phyloP scores from a whole-genome alignment of 1,284 basidiomycete genomes.

The Ceratorhiza oryzae-sativae region DNA sequence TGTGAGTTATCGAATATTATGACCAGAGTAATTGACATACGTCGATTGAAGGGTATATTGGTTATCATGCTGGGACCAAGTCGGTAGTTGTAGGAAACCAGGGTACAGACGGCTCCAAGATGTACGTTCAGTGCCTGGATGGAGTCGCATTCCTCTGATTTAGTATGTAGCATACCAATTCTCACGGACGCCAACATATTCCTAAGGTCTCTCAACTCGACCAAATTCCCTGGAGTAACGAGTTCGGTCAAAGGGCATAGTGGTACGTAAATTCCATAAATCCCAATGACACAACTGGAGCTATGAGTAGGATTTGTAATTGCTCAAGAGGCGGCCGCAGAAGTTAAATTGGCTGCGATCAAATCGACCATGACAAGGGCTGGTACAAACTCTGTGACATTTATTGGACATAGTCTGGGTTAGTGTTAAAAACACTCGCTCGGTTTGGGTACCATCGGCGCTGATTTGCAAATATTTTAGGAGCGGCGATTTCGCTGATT shows the following conservation, averaged over 20 bases:
- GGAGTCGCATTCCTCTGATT: background rate
- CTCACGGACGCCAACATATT: constrained; percentile 10
- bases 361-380: constrained; percentile 14
- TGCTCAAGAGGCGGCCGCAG: constrained; percentile 15
- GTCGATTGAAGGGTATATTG: constrained; percentile 17
- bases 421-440: background rate
- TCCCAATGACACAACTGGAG: too few species aligned
- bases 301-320: constrained; percentile 29
- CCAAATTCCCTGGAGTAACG: constrained; percentile 18
- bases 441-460: background rate
- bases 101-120: constrained; percentile 41
- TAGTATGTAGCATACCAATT: background rate
- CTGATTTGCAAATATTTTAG: constrained; percentile 35
- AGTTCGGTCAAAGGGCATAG: constrained; percentile 22
- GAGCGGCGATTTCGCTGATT: constrained; percentile 62
- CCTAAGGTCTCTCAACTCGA: background rate
- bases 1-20: background rate
- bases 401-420: constrained; percentile 14
- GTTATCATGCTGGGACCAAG: constrained; percentile 6
- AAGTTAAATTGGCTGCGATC: constrained; percentile 20
- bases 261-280: too few species aligned
- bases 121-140: background rate
- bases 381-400: background rate
- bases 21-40: background rate
- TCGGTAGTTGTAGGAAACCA: constrained; percentile 40